phyloP scores from a whole-genome alignment of 1,284 basidiomycete species.

The Ceratobasidium sp. region DNA sequence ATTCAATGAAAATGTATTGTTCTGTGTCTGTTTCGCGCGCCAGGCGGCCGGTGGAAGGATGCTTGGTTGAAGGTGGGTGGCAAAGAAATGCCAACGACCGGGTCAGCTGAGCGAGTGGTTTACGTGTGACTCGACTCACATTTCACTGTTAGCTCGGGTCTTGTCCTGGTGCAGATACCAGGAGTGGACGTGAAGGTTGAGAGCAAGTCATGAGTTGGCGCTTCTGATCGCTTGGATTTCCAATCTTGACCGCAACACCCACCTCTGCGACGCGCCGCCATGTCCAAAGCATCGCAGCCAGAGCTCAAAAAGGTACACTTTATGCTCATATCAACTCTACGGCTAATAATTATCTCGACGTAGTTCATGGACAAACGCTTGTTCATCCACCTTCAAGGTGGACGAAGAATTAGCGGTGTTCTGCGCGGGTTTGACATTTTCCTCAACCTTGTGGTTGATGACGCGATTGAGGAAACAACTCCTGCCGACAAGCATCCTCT shows the following conservation, averaged over 20 bases:
- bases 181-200: constrained; percentile 24
- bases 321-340: constrained; percentile 27
- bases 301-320: constrained; percentile 88
- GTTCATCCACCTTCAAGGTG: constrained; percentile 95
- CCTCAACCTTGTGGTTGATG: constrained; percentile 97
- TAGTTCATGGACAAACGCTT: constrained; percentile 99
- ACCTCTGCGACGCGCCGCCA: constrained; percentile 56
- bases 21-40: background rate
- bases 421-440: constrained; percentile 99
- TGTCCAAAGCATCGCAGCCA: constrained; percentile 93
- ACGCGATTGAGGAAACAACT: constrained; percentile 91
- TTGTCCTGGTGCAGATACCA: constrained; percentile 32
- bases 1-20: background rate
- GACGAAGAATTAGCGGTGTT: constrained; percentile 95
- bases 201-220: constrained; percentile 35
- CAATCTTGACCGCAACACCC: constrained; percentile 45
- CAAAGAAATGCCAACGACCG: constrained; percentile 1
- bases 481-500: constrained; percentile 91
- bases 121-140: constrained; percentile 34
- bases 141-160: constrained; percentile 8
- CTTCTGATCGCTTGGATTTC: constrained; percentile 35
- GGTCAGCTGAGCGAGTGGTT: constrained; percentile 16
- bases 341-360: constrained; percentile 42
- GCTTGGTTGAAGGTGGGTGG: constrained; percentile 2
- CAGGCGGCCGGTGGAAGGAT: constrained; percentile 36